Evolutionary conservation across 345 rosid genomes (phyloP), one percentile per base, ranked within the genome.

Genomic region (Citropsis articulata): DNA sequence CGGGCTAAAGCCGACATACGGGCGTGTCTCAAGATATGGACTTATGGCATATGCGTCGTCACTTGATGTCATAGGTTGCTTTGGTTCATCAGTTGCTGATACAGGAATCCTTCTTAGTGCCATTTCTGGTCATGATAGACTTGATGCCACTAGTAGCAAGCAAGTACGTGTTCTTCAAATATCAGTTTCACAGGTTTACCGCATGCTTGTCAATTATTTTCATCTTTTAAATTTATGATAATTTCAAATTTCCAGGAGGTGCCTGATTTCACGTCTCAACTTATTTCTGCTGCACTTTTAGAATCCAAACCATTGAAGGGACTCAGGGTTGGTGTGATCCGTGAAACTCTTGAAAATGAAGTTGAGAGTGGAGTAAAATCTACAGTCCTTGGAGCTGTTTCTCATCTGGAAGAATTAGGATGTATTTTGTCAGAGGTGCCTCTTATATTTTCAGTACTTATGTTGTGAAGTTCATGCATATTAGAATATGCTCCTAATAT

Each of bases 21-120:
- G 99, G 6, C 97, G 99, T 71, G 97, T 95, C 57, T 95, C 98
- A 19, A 89, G 98, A 86, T 95, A 85, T 78, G 98, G 98, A 31
- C 98, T 95, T 73, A 95, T 95, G 93, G 94, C 98, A 1, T 93
- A 93, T 88, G 97, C 98, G 2, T 95, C 98, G 7, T 93, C 98
- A 0, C 92, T 95, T 53, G 97, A 93, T 88, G 98, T 90, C 69
- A 91, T 95, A 27, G 98, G 98, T 19, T 95, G 98, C 83, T 89
- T 95, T 69, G 93, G 95, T 8, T 89, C 95, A 55, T 87, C 98
- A 4, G 98, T 95, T 76, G 90, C 92, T 78, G 98, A 95, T 83
- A 82, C 95, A 62, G 98, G 92, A 48, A 89, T 93, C 69, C 92
- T 95, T 86, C 97, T 95, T 66, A 87, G 85, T 86, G 97, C 93